A percentile compares a stretch with the other conserved stretches of the same genome.
phyloP scores from a whole-genome alignment of 306 rosid species.

The Amphicarpaea edgeworthii region DNA sequence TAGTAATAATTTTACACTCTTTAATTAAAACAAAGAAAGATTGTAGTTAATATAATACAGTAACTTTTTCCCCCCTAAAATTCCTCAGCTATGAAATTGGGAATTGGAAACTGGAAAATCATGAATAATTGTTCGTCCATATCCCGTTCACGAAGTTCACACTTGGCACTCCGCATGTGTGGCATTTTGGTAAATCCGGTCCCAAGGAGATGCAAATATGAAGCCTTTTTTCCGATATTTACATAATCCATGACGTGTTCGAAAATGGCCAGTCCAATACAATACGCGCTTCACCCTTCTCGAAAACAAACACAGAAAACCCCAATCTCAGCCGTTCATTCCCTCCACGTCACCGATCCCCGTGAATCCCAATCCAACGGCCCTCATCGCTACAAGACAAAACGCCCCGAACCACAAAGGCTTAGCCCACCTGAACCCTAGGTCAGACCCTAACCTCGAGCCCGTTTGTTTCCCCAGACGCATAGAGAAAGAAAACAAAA shows the following conservation, averaged over 20 bases:
- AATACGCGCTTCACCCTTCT: conserved; percentile 53
- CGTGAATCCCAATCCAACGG: conserved; percentile 52
- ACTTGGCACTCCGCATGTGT: neutral
- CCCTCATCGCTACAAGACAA: neutral
- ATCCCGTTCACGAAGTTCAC: neutral
- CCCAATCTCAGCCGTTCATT: conserved; percentile 59
- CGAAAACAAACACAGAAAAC: conserved; percentile 80
- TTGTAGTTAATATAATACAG: neutral
- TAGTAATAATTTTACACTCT: too few species aligned
- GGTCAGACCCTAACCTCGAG: conserved; percentile 54
- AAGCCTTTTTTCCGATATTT: conserved; percentile 12
- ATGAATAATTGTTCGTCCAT: neutral
- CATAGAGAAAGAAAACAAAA: neutral
- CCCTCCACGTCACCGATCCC: conserved; percentile 67
- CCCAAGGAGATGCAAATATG: neutral
- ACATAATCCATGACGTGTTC: conserved; percentile 56
- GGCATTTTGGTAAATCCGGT: neutral
- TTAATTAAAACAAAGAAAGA: too few species aligned
- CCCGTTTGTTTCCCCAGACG: conserved; percentile 33
- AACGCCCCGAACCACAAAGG: conserved; percentile 40
- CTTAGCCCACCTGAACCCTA: conserved; percentile 62
- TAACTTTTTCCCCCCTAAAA: neutral
- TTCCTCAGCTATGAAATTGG: neutral
- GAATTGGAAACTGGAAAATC: neutral
- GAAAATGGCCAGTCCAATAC: conserved; percentile 43